phyloP scores from a whole-genome alignment of 2,329 filamentous ascomycete species.

The Exutisphaerella laricina region DNA sequence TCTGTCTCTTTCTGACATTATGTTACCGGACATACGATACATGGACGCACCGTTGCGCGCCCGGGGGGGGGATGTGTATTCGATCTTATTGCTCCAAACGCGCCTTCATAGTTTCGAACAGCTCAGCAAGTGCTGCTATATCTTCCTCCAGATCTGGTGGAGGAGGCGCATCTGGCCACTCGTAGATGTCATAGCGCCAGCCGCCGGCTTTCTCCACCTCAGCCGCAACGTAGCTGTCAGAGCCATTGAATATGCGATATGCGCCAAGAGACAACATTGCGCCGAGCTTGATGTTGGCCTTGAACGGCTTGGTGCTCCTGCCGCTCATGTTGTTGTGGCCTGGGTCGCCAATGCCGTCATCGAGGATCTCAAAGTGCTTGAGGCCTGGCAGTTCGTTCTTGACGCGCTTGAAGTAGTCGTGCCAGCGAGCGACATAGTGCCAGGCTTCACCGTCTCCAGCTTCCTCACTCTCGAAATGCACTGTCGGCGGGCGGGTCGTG shows the following conservation, averaged over 20 bases:
- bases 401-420: slow-evolving; percentile 8
- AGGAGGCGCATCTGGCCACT: not conserved
- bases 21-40: no score
- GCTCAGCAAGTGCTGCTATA: not conserved
- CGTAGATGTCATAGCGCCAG: not conserved
- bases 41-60: no score
- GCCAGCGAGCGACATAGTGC: slow-evolving; percentile 11
- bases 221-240: no score
- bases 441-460: not conserved
- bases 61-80: no score
- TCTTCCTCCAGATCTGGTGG: not conserved
- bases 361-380: slow-evolving; percentile 9
- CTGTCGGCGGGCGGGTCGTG: no score
- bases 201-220: no score
- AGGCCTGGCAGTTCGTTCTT: slow-evolving; percentile 3
- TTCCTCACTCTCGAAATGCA: not conserved
- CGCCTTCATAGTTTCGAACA: not conserved
- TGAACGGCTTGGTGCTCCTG: not conserved
- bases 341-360: not conserved
- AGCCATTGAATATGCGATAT: no score
- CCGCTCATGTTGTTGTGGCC: not conserved
- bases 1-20: no score
- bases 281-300: not conserved
- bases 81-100: no score
- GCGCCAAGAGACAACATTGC: not conserved